A percentile compares a stretch with the other conserved stretches of the same genome.
Evolutionary conservation across 2,329 filamentous ascomycete species (phyloP).

Genomic region (Cladosporium sp.): DNA sequence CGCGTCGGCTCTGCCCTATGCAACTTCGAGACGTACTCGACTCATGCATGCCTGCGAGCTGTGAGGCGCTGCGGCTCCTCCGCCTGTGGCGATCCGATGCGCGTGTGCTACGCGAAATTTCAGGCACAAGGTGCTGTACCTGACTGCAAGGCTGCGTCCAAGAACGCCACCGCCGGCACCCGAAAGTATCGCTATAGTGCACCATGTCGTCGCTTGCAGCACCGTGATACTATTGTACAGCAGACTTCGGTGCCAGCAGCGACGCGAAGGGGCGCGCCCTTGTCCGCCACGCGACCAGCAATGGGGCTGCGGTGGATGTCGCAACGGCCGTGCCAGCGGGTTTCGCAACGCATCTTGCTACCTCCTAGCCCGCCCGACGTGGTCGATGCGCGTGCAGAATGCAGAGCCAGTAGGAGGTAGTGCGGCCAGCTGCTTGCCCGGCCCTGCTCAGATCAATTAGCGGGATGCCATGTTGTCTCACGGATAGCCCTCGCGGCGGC

Average conservation of each 20-base stretch:
- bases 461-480: conserved; percentile 21
- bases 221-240: too few relatives aligned
- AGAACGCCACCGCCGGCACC: not conserved
- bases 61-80: conserved; percentile 9
- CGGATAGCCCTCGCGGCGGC: conserved; percentile 19
- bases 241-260: not conserved
- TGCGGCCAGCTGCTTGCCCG: not conserved
- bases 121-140: conserved; percentile 2
- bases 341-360: not conserved
- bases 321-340: not conserved
- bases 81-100: conserved; percentile 3
- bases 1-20: not conserved
- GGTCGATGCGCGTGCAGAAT: conserved; percentile 13
- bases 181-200: conserved; percentile 2
- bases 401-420: conserved; percentile 14
- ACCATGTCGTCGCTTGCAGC: too few relatives aligned
- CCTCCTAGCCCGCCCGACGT: conserved; percentile 10
- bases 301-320: not conserved
- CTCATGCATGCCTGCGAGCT: too few relatives aligned
- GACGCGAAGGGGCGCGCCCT: not conserved
- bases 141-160: not conserved
- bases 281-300: not conserved
- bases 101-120: conserved; percentile 6
- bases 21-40: not conserved
- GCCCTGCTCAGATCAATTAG: conserved; percentile 13